Evolutionary conservation across 371 early-diverging fungal genomes (phyloP).

Genomic region (Mortierella sp.): DNA sequence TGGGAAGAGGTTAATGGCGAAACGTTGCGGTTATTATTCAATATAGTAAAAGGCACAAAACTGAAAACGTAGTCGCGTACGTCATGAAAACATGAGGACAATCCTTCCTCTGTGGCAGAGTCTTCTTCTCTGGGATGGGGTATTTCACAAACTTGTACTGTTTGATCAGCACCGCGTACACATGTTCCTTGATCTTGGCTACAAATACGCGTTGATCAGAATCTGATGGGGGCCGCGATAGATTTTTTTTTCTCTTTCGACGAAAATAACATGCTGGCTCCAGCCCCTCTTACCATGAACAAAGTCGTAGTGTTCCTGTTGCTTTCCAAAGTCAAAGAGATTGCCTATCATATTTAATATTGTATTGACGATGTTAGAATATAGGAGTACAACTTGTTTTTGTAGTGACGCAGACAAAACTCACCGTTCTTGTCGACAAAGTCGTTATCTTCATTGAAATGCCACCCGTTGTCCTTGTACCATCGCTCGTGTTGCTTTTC

Average conservation of each 20-base stretch:
- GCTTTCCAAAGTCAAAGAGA: conserved; percentile 28
- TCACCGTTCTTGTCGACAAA: conserved; percentile 46
- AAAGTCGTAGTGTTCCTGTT: conserved; percentile 33
- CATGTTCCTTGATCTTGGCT: conserved; percentile 20
- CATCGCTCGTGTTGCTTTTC: conserved; percentile 4
- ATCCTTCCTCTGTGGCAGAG: background rate
- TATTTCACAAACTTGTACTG: conserved; percentile 2
- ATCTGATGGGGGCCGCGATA: too few species aligned
- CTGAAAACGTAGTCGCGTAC: background rate
- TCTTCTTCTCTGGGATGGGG: conserved; percentile 4
- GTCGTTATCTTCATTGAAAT: conserved; percentile 27
- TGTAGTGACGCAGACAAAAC: background rate
- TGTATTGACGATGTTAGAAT: background rate
- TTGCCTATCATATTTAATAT: conserved; percentile 7
- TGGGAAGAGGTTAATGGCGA: background rate
- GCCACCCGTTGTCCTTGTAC: conserved; percentile 37
- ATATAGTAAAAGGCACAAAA: background rate
- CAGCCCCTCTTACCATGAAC: conserved; percentile 25
- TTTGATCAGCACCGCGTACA: conserved; percentile 6
- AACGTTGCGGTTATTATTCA: too few species aligned
- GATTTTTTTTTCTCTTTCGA: too few species aligned
- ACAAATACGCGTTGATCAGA: background rate
- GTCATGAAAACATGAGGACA: conserved; percentile 28
- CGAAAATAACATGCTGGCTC: background rate
- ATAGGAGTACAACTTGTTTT: too few species aligned